Percentiles rank a stretch among this genome's conserved stretches.
Conservation (phyloP, 345 rosid genomes). For the Isatis tinctoria region DNA sequence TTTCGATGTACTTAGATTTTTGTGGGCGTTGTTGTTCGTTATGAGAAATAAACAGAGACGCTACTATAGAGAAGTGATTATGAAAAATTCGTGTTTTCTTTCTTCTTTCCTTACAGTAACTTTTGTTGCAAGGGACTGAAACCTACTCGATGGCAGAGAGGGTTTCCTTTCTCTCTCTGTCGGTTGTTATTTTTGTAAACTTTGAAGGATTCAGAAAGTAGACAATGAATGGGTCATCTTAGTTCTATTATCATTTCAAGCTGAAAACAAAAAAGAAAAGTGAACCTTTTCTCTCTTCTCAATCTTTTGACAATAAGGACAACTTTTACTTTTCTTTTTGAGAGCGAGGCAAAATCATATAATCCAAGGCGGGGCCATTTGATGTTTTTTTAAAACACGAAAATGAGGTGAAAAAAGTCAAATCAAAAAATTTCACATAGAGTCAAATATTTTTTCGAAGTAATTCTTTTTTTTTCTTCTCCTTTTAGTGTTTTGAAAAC, state of each 20-base stretch:
- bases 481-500: too few species aligned
- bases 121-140: constrained; percentile 21
- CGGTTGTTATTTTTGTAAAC: constrained; percentile 5
- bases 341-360: constrained; percentile 2
- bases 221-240: constrained; percentile 26
- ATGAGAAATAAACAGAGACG: constrained; percentile 54
- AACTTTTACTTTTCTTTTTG: constrained; percentile 8
- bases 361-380: constrained; percentile 2
- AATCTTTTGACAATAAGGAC: constrained; percentile 22
- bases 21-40: constrained; percentile 35
- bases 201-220: constrained; percentile 11
- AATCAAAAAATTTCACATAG: background rate
- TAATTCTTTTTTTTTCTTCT: background rate
- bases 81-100: background rate
- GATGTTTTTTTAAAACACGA: background rate
- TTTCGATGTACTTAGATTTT: constrained; percentile 77
- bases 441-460: background rate
- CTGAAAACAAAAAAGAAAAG: background rate
- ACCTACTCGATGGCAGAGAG: background rate
- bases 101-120: background rate
- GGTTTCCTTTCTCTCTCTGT: constrained; percentile 28
- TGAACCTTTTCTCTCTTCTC: background rate
- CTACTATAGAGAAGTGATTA: constrained; percentile 28
- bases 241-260: constrained; percentile 20
- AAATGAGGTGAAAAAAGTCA: background rate